These are phyloP conservation scores for Leucoagaricus sp. DNA, from an alignment of 1,284 basidiomycete species.

Conservation along the genomic window DNA sequence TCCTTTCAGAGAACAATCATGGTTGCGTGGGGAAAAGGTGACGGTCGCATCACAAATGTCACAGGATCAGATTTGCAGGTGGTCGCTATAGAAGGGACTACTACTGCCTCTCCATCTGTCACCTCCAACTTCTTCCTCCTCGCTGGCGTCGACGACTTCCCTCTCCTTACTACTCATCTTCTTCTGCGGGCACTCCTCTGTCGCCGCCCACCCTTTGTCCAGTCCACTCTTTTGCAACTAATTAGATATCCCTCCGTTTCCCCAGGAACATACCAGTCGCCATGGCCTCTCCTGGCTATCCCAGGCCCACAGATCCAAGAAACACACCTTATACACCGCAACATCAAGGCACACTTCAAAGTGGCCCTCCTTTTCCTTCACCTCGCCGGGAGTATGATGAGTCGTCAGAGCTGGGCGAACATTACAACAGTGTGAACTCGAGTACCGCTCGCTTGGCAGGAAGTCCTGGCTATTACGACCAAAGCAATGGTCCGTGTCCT, in stretches of 20 bases:
- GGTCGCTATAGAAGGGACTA: constrained; percentile 11
- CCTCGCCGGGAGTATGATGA: constrained; percentile 44
- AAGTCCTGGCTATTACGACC: constrained; percentile 50
- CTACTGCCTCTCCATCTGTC: constrained; percentile 1
- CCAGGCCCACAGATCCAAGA: constrained; percentile 34
- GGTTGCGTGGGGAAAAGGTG: constrained; percentile 9
- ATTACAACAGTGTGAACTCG: constrained; percentile 51
- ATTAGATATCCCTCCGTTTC: constrained; percentile 16
- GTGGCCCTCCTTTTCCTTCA: constrained; percentile 29
- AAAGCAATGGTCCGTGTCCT: constrained; percentile 28
- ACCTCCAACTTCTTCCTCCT: constrained; percentile 8
- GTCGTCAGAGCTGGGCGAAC: constrained; percentile 54
- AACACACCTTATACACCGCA: constrained; percentile 28
- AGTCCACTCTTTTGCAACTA: constrained; percentile 21
- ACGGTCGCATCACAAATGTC: constrained; percentile 11
- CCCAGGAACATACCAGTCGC: constrained; percentile 23
- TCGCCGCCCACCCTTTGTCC: constrained; percentile 19
- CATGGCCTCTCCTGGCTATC: constrained; percentile 30
- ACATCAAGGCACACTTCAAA: constrained; percentile 26
- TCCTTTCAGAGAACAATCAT: neutral
- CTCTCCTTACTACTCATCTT: constrained; percentile 14
- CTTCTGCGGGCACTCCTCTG: neutral
- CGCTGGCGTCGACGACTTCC: constrained; percentile 17
- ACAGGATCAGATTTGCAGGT: constrained; percentile 10
- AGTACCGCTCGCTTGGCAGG: constrained; percentile 56